These are phyloP conservation scores for Gilbertella persicaria DNA, from an alignment of 371 early-diverging fungal genomes.

Conservation along the genomic window DNA sequence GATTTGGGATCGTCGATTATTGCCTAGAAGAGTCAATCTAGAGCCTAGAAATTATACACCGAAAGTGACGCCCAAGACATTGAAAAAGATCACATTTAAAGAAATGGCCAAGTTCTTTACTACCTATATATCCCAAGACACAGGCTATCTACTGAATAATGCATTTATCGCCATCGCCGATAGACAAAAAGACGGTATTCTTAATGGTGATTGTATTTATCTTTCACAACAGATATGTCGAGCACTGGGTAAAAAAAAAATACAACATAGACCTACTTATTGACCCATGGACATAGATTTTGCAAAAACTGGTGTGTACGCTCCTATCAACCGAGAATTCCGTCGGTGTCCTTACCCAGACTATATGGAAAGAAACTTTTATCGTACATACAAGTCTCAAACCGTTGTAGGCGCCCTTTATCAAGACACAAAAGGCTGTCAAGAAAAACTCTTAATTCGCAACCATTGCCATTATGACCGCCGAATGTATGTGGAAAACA, in stretches of 20 bases:
- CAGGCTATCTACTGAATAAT: neutral
- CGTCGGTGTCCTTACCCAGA: slow-evolving; percentile 60
- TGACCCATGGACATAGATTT: slow-evolving; percentile 18
- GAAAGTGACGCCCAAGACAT: neutral
- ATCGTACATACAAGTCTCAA: slow-evolving; percentile 45
- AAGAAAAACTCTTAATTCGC: neutral
- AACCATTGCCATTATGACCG: slow-evolving; percentile 32
- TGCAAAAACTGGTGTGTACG: slow-evolving; percentile 34
- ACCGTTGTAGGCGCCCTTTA: slow-evolving; percentile 60
- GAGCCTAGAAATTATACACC: neutral
- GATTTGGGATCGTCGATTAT: slow-evolving; percentile 66
- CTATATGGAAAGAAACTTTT: slow-evolving; percentile 62
- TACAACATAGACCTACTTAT: neutral
- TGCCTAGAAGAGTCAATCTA: slow-evolving; percentile 27
- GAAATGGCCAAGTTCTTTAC: slow-evolving; percentile 21
- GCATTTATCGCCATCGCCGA: slow-evolving; percentile 16
- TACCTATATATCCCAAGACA: slow-evolving; percentile 22
- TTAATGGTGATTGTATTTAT: slow-evolving; percentile 18
- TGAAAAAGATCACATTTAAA: slow-evolving; percentile 4
- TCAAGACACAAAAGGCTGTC: slow-evolving; percentile 21
- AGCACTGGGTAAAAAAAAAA: slow-evolving; percentile 19
- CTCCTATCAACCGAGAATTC: slow-evolving; percentile 25
- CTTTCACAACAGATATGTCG: slow-evolving; percentile 10
- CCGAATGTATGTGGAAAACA: slow-evolving; percentile 49
- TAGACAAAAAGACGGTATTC: slow-evolving; percentile 6